Evolutionary conservation across 768 basidiomycete species (phyloP).

Genomic region (Cystobasidium tubakii): DNA sequence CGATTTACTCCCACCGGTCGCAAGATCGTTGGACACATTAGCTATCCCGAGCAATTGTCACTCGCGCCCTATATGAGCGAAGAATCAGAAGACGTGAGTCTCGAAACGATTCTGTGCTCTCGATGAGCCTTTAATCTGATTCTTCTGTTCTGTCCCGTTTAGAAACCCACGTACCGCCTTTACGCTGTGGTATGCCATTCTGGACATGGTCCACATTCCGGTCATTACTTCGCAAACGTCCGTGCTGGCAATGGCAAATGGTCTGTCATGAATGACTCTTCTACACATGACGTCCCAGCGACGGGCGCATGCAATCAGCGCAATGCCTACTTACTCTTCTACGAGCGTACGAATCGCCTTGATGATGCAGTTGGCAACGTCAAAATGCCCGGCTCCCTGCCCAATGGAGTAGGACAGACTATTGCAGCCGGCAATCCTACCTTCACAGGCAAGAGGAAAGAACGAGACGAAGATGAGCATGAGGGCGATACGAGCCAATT

Average conservation of each 20-base stretch:
- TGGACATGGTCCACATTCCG: conserved; percentile 85
- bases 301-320: conserved; percentile 59
- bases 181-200: conserved; percentile 91
- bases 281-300: conserved; percentile 52
- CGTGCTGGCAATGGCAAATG: conserved; percentile 65
- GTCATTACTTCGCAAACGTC: conserved; percentile 87
- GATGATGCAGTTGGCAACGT: conserved; percentile 15
- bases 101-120: no score
- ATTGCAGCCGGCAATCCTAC: background rate
- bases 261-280: conserved; percentile 93
- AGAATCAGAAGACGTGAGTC: conserved; percentile 53
- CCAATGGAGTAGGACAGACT: conserved; percentile 4
- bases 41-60: conserved; percentile 70
- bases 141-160: conserved; percentile 20
- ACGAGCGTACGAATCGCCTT: conserved; percentile 61
- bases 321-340: conserved; percentile 90
- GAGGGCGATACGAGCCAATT: background rate
- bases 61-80: conserved; percentile 78
- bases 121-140: no score
- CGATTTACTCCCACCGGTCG: conserved; percentile 78
- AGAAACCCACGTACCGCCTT: conserved; percentile 71
- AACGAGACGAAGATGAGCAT: conserved; percentile 15
- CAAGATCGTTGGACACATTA: conserved; percentile 70
- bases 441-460: conserved; percentile 23
- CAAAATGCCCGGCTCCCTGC: background rate